phyloP scores from a whole-genome alignment of 2,329 filamentous ascomycete genomes.

The Scedosporium boydii region DNA sequence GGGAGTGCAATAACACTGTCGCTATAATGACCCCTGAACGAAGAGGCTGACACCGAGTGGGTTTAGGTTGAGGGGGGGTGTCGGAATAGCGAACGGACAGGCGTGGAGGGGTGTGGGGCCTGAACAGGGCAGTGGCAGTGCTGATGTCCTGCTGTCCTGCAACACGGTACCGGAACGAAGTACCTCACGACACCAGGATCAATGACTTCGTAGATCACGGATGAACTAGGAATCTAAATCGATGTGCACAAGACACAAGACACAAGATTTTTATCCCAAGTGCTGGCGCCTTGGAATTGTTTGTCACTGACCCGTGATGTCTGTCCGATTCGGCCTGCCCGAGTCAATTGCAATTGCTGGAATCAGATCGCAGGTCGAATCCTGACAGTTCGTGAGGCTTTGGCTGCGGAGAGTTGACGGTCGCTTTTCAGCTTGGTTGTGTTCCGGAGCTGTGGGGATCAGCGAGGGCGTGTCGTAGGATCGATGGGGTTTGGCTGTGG shows the following conservation, averaged over 20 bases:
- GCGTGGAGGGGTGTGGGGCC: background rate
- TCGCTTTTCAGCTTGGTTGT: background rate
- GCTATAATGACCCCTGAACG: background rate
- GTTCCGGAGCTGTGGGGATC: background rate
- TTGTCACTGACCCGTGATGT: background rate
- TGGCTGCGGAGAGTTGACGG: background rate
- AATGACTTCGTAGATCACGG: background rate
- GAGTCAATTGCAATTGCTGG: background rate
- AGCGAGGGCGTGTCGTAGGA: background rate
- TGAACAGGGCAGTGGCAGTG: slow-evolving; percentile 5
- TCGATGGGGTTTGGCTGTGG: background rate
- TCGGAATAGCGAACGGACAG: background rate
- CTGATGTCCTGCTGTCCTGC: slow-evolving; percentile 2
- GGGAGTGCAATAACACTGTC: background rate
- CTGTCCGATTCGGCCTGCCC: background rate
- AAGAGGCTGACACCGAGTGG: background rate
- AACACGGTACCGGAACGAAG: slow-evolving; percentile 1
- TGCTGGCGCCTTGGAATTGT: background rate
- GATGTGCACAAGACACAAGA: background rate
- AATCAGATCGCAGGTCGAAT: background rate
- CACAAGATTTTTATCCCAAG: background rate
- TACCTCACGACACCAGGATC: background rate
- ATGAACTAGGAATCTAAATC: background rate
- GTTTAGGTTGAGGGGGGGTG: background rate
- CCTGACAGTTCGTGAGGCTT: background rate